Evolutionary conservation across 305 asterid genomes (phyloP).

Genomic region (Plantago lanceolata): DNA sequence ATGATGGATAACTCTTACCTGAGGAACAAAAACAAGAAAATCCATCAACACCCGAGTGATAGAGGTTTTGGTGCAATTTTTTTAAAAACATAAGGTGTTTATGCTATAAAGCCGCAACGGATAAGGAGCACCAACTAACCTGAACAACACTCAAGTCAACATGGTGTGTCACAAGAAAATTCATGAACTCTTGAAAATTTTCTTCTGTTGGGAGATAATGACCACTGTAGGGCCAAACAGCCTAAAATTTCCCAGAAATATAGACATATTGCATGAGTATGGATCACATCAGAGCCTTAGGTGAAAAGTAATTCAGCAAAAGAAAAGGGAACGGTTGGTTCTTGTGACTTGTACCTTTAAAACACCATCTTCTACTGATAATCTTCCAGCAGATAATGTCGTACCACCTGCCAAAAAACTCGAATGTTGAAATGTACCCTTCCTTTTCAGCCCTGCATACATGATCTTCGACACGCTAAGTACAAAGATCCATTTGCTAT

Average conservation of each 20-base stretch:
- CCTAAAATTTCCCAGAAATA: slow-evolving; percentile 36
- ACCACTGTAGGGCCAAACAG: slow-evolving; percentile 95
- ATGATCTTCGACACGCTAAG: slow-evolving; percentile 60
- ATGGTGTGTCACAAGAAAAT: slow-evolving; percentile 45
- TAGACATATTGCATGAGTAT: background rate
- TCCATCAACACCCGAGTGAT: no score
- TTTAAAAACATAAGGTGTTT: background rate
- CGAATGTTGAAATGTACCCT: slow-evolving; percentile 79
- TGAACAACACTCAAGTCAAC: slow-evolving; percentile 58
- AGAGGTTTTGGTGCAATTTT: background rate
- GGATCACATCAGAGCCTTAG: background rate
- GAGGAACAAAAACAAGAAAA: no score
- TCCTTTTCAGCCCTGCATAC: slow-evolving; percentile 64
- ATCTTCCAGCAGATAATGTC: slow-evolving; percentile 74
- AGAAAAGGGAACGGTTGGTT: background rate
- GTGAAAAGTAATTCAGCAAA: background rate
- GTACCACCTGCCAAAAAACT: slow-evolving; percentile 94
- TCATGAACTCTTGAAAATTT: slow-evolving; percentile 71
- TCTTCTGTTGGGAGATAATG: slow-evolving; percentile 94
- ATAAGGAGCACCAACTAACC: slow-evolving; percentile 30
- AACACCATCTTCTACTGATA: slow-evolving; percentile 66
- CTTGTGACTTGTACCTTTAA: slow-evolving; percentile 45
- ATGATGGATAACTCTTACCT: no score
- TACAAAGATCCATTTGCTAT: slow-evolving; percentile 78
- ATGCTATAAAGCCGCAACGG: background rate